Percentiles rank a stretch among this genome's conserved stretches.
These are phyloP conservation scores for Dryadomyces quercus-mongolicae DNA, from an alignment of 2,329 filamentous ascomycete genomes.

Conservation along the genomic window DNA sequence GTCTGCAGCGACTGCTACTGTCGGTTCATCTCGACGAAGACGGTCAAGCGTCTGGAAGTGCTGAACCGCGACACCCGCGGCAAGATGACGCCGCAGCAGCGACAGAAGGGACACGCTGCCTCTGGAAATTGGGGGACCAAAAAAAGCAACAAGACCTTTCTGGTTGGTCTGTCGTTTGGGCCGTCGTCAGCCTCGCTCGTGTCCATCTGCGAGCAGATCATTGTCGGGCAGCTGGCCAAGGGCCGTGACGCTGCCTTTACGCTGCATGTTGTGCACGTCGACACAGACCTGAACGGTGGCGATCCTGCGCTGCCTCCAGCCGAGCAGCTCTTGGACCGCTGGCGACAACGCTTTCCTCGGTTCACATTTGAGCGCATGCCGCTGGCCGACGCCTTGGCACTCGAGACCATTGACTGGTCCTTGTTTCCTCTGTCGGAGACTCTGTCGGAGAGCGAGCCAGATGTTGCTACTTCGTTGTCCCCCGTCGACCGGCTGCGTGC, in stretches of 20 bases:
- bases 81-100: slow-evolving; percentile 13
- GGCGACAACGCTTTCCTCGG: slow-evolving; percentile 50
- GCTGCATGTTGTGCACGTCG: slow-evolving; percentile 47
- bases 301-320: slow-evolving; percentile 24
- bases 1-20: slow-evolving; percentile 64
- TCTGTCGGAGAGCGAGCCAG: too few relatives aligned
- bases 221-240: slow-evolving; percentile 51
- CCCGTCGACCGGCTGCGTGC: slow-evolving; percentile 29
- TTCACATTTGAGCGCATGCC: slow-evolving; percentile 51
- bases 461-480: too few relatives aligned
- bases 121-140: slow-evolving; percentile 16
- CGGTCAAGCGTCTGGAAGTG: slow-evolving; percentile 55
- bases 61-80: slow-evolving; percentile 33
- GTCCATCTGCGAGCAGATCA: slow-evolving; percentile 60
- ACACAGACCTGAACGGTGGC: slow-evolving; percentile 24
- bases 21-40: slow-evolving; percentile 66
- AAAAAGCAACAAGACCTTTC: slow-evolving; percentile 37
- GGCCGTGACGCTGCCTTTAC: slow-evolving; percentile 56
- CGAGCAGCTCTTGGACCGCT: slow-evolving; percentile 34
- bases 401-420: slow-evolving; percentile 41
- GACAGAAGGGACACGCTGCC: slow-evolving; percentile 7
- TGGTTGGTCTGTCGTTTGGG: slow-evolving; percentile 75
- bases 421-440: too few relatives aligned
- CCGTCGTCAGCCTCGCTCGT: slow-evolving; percentile 68
- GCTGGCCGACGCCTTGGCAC: slow-evolving; percentile 48